Evolutionary conservation across 768 basidiomycete species (phyloP).

Genomic region (Suillus plorans): DNA sequence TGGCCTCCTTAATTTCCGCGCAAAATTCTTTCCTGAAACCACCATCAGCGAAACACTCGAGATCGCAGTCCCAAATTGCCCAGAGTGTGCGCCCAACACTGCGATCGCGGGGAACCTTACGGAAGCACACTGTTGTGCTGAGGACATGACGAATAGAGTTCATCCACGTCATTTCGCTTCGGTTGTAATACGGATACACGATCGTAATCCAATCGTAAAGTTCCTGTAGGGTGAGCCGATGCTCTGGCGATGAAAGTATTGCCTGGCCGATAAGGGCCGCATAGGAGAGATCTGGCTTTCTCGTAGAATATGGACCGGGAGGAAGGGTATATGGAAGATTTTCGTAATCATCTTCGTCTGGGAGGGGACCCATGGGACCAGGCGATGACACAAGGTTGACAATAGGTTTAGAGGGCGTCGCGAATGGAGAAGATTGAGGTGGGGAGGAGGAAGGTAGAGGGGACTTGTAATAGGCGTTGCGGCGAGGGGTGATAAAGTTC

Average conservation of each 20-base stretch:
- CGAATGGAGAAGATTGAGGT: conserved; percentile 56
- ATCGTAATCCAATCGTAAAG: conserved; percentile 97
- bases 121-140: conserved; percentile 88
- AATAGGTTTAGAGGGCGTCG: conserved; percentile 58
- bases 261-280: conserved; percentile 96
- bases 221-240: conserved; percentile 88
- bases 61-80: conserved; percentile 82
- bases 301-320: conserved; percentile 75
- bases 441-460: conserved; percentile 65
- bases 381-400: conserved; percentile 85
- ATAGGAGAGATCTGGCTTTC: conserved; percentile 87
- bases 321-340: conserved; percentile 76
- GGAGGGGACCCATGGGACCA: conserved; percentile 68
- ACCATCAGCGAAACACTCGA: conserved; percentile 81
- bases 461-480: conserved; percentile 41
- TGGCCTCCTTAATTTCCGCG: conserved; percentile 33
- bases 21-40: conserved; percentile 71
- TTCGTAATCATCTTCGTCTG: conserved; percentile 64
- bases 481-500: conserved; percentile 52
- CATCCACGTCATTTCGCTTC: conserved; percentile 95
- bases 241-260: conserved; percentile 78
- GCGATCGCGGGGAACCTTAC: conserved; percentile 78
- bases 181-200: conserved; percentile 91
- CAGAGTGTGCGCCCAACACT: conserved; percentile 81
- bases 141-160: conserved; percentile 97